Conservation (phyloP, 768 basidiomycete genomes). For the Mycena venus region DNA sequence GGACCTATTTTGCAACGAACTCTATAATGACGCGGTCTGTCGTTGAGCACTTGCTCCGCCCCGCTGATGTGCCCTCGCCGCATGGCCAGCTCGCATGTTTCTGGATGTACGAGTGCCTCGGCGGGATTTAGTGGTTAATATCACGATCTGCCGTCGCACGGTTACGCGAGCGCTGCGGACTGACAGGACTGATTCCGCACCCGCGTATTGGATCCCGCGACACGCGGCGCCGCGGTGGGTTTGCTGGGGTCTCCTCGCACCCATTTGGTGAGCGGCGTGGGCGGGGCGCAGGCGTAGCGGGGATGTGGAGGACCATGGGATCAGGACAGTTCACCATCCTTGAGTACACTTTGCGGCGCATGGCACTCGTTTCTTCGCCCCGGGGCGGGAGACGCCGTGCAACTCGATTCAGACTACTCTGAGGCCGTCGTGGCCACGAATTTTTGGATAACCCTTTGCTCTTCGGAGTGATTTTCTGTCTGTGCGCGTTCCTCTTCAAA, state of each 20-base stretch:
- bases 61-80: neutral
- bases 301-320: neutral
- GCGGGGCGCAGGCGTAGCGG: neutral
- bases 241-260: neutral
- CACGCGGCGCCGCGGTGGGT: neutral
- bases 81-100: neutral
- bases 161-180: neutral
- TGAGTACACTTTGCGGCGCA: neutral
- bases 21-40: neutral
- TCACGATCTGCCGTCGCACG: no score
- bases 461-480: neutral
- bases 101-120: no score
- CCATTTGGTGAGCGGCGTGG: neutral
- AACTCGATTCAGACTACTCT: neutral
- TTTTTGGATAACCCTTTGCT: slow-evolving; percentile 1
- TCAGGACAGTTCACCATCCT: neutral
- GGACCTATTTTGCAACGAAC: no score
- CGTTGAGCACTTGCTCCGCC: neutral
- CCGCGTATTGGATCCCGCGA: neutral
- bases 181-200: no score
- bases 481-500: no score
- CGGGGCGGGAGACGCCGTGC: neutral
- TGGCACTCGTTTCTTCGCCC: neutral
- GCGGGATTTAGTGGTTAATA: no score
- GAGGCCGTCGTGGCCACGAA: neutral